phyloP scores from a whole-genome alignment of 202 grass and related monocot genomes.

The Schoenoplectus triqueter region DNA sequence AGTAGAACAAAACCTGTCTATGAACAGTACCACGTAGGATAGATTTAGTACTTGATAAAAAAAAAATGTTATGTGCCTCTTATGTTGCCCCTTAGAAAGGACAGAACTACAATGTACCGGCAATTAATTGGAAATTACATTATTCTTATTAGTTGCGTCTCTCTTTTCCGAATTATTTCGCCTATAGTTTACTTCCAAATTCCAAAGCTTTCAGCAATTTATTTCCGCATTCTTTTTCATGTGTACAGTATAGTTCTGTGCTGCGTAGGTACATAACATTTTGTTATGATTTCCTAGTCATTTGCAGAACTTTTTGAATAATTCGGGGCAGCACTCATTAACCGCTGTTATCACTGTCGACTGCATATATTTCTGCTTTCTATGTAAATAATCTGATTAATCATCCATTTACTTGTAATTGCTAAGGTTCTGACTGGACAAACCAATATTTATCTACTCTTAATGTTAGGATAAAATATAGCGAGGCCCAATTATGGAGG shows the following conservation, averaged over 20 bases:
- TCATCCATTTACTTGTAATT: not conserved
- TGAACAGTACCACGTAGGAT: not conserved
- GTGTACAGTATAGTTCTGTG: not conserved
- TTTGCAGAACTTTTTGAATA: not conserved
- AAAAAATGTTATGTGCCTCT: not conserved
- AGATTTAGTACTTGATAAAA: not conserved
- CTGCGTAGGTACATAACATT: not conserved
- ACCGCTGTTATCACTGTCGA: not conserved
- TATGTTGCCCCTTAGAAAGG: not conserved
- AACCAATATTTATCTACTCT: not conserved
- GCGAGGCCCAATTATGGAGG: not conserved
- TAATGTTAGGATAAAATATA: not conserved
- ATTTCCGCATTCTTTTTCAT: not conserved
- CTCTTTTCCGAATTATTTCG: not conserved
- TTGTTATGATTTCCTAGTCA: not conserved
- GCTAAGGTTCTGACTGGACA: not conserved
- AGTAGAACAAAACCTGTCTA: not conserved
- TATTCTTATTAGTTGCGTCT: not conserved
- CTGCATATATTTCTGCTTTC: not conserved
- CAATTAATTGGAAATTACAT: not conserved
- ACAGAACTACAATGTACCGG: not conserved
- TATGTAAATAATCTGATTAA: not conserved
- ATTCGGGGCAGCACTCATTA: no score
- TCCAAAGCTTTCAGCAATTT: not conserved
- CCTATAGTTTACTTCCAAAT: not conserved